Base-by-base conservation (phyloP, 2,329 filamentous ascomycete species). In the Mycosphaerella sp. region DNA sequence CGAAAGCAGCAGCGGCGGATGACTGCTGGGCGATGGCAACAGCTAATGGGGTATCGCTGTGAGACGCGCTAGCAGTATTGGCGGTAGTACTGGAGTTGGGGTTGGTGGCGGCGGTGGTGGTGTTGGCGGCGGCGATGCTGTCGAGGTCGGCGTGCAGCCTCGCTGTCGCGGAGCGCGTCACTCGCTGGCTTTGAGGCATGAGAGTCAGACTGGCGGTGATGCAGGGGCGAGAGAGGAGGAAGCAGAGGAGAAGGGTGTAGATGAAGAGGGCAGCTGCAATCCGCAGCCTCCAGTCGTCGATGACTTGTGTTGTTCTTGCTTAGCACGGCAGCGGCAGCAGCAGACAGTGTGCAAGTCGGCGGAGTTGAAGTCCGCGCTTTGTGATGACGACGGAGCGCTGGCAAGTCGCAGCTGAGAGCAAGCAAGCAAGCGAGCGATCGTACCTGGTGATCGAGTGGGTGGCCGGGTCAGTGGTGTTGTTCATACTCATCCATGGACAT, bases 101-200 rank as follows among this genome's bases (percentile, higher is more conserved):
- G 12, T 18, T 41, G 44, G 37, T 17, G 57, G 66, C 58, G 62
- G 66, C 40, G 60, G 75, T 68, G 65, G 21, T 17, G 57, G 66
- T 59, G 62, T 66, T 41, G 60, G 75, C 68, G 65, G 49, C 50
- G 25, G 55, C 54, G 54, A 56, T 41, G 49, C 49, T 41, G 43
- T 48, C 45, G 49, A 47, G 42, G 48, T 45, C 47, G 51, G 55
- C 49, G 41, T 50, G 87, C 81, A 88, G 84, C 78, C 89, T 89
- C 76, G 90, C 86, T 72, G 90, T 54, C 48, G 60, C 52, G 47
- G 58, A 57, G 50, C 58, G 58, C 43, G 56, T 59, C 27, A 60
- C 39, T 50, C 58, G 58, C 52, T 59, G 56, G 50, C 56, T 60
- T 57, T 53, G 48, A 59, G 56, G 55, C 58, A 60, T 60, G 48